phyloP scores from a whole-genome alignment of 352 stramenopile genomes.

The Pythium aquatile region DNA sequence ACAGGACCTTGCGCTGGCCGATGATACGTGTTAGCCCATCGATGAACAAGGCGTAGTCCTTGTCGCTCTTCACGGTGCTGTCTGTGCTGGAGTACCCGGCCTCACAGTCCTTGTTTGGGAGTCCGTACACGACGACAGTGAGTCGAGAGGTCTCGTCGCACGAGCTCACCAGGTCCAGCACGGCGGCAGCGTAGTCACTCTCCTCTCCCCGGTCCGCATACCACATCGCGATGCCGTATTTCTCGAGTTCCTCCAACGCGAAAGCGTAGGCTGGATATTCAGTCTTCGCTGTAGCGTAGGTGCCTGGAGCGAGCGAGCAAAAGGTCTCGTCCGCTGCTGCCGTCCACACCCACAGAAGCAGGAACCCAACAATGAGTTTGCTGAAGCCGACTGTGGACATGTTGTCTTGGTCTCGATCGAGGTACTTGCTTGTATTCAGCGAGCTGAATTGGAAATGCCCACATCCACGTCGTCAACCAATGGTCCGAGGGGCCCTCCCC shows the following conservation, averaged over 20 bases:
- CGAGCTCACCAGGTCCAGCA: conserved; percentile 28
- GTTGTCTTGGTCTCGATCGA: too few species aligned
- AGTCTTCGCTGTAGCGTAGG: conserved; percentile 45
- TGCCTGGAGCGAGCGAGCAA: conserved; percentile 24
- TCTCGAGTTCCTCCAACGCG: conserved; percentile 58
- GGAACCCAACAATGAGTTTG: background rate
- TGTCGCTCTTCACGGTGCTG: conserved; percentile 32
- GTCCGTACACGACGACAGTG: conserved; percentile 63
- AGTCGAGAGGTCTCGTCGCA: conserved; percentile 45
- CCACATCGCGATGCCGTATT: conserved; percentile 53
- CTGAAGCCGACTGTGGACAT: background rate
- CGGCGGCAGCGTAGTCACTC: conserved; percentile 39
- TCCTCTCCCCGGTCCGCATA: conserved; percentile 43
- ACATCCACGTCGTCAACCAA: too few species aligned
- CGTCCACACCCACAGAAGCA: background rate
- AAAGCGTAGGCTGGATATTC: conserved; percentile 43
- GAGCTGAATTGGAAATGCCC: too few species aligned
- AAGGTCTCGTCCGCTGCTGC: background rate
- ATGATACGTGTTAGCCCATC: conserved; percentile 35
- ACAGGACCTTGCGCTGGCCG: conserved; percentile 61
- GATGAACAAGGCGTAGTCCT: conserved; percentile 51
- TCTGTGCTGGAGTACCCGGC: conserved; percentile 39
- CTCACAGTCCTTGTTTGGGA: conserved; percentile 75
- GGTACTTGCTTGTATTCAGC: too few species aligned
- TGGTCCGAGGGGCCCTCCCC: too few species aligned